Evolutionary conservation across 768 basidiomycete species (phyloP), one percentile per base, ranked within the genome.

Genomic region (Hygrophoropsis aurantiaca): DNA sequence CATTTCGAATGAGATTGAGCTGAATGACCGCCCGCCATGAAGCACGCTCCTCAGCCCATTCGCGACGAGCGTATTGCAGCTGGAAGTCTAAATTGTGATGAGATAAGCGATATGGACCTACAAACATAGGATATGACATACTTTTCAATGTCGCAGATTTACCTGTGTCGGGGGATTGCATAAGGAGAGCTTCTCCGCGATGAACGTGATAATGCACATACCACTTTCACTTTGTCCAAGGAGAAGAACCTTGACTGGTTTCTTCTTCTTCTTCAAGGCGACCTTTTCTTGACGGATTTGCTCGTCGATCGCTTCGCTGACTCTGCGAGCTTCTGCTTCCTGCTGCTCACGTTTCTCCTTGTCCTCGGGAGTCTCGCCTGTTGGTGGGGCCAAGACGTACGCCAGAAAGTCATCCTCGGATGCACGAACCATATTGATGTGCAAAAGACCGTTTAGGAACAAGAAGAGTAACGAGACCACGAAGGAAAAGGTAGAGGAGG

Each of bases 91-190:
- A 8, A 34, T 42, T 16, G 24, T 43, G 27, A 55, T 49, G 23
- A 53, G 39, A 23, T 53, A 16, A 59, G 46, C 47, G 38, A 51
- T 33, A 16, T 26, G 16, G 35, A n/a, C 36, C 11, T 19, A 48
- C 7, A 43, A 44, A 23, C 30, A 33, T 15, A 4, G 37, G 37
- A 11, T 46, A 43, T 45, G 24, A 49, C 73, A 40, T 54, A 88
- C 87, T 90, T 67, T 90, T 90, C 45, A 90, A 59, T 0, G 87
- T 88, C 21, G 87, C 86, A 0, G 85, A 87, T 64, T 90, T 90
- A 25, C 84, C 71, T 70, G 27, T 36, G 27, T 20, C 11, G 47
- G 38, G 46, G 40, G 26, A 51, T 60, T 43, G 47, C 44, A 1
- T 56, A 35, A 30, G 48, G 51, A 37, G 45, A 64, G 33, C 47